Evolutionary conservation across 1,284 basidiomycete genomes (phyloP).

Genomic region (Sporisorium exsertum): DNA sequence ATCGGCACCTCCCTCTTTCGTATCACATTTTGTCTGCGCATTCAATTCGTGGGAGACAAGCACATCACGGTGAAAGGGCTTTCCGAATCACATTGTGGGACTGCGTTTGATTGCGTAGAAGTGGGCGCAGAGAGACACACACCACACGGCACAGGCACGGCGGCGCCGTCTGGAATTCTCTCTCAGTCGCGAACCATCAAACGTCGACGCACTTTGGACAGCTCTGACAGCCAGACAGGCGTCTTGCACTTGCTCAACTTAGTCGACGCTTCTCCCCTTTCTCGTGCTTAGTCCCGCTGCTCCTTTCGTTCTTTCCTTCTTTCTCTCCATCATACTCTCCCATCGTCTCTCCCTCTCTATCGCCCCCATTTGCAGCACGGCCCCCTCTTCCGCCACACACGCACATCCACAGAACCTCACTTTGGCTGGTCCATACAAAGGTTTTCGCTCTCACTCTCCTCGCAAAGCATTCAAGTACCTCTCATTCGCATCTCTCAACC

Average conservation of each 20-base stretch:
- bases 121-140: not conserved
- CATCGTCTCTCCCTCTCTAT: conserved; percentile 3
- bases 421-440: conserved; percentile 40
- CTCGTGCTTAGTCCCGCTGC: not conserved
- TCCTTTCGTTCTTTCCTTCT: conserved; percentile 12
- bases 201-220: not conserved
- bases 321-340: conserved; percentile 7
- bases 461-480: conserved; percentile 5
- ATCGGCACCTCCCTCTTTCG: not conserved
- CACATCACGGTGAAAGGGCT: not conserved
- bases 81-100: not conserved
- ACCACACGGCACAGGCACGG: not conserved
- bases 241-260: not conserved
- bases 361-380: not conserved
- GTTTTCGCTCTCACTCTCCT: not conserved
- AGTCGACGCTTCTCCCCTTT: conserved; percentile 7
- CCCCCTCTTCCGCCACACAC: conserved; percentile 1
- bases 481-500: not conserved
- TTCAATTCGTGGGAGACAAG: not conserved
- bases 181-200: not conserved
- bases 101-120: not conserved
- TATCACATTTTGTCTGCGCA: not conserved
- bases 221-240: not conserved
- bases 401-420: not conserved
- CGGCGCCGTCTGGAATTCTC: not conserved